A percentile compares a stretch with the other conserved stretches of the same genome.
These are phyloP conservation scores for Debaryomycetaceae sp. DNA, from an alignment of 1,139 yeast species.

Conservation along the genomic window DNA sequence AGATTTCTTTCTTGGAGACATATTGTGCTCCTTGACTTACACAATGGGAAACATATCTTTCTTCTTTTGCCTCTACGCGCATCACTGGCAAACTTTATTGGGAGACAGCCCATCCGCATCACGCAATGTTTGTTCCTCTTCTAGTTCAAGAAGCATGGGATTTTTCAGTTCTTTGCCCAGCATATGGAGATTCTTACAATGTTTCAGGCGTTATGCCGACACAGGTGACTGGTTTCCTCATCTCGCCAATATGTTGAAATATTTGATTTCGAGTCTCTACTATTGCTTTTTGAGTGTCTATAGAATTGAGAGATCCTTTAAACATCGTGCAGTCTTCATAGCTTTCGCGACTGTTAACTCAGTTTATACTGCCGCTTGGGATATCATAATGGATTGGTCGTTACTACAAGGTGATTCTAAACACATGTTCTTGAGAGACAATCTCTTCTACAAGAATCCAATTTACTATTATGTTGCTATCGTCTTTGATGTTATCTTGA, in stretches of 20 bases:
- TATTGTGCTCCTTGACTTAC: conserved; percentile 82
- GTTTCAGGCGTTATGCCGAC: conserved; percentile 86
- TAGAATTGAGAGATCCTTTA: conserved; percentile 52
- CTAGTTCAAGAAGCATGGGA: conserved; percentile 74
- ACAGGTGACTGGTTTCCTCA: conserved; percentile 98
- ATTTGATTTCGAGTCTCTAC: conserved; percentile 61
- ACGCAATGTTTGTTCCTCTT: conserved; percentile 63
- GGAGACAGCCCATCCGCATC: conserved; percentile 34
- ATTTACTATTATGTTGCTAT: conserved; percentile 71
- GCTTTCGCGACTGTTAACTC: conserved; percentile 75
- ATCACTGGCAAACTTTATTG: conserved; percentile 57
- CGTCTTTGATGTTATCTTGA: conserved; percentile 62
- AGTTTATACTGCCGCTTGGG: conserved; percentile 74
- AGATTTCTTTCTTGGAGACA: conserved; percentile 91
- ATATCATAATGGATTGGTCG: conserved; percentile 94
- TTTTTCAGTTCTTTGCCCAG: conserved; percentile 82
- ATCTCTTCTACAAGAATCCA: conserved; percentile 59
- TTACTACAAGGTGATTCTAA: conserved; percentile 64
- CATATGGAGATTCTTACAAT: conserved; percentile 86
- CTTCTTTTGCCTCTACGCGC: conserved; percentile 77
- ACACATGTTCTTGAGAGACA: conserved; percentile 63
- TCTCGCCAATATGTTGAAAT: conserved; percentile 84
- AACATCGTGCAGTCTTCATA: conserved; percentile 59
- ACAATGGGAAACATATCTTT: conserved; percentile 81
- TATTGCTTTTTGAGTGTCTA: conserved; percentile 76